Conservation (phyloP, 2,329 filamentous ascomycete species). For the Corniculantispora saksenae region DNA sequence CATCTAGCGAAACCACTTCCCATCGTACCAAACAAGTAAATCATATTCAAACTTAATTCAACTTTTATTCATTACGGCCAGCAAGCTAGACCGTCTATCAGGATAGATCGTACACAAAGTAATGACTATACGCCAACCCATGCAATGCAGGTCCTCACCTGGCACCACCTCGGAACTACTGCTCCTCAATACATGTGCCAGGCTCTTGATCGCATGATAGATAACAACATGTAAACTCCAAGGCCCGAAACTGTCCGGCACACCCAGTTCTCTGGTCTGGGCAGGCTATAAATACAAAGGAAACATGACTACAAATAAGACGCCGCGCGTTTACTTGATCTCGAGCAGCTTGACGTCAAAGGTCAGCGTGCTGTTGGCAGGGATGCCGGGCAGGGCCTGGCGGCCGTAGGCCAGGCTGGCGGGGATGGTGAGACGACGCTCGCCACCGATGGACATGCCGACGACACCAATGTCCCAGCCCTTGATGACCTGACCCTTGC, state of each 20-base stretch:
- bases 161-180: conserved; percentile 35
- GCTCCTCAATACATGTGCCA: conserved; percentile 37
- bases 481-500: conserved; percentile 94
- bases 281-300: conserved; percentile 23
- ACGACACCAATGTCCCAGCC: conserved; percentile 95
- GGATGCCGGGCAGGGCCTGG: conserved; percentile 80
- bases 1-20: no score
- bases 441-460: conserved; percentile 91
- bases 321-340: conserved; percentile 66
- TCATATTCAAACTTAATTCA: no score
- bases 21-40: neutral
- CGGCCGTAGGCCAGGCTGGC: conserved; percentile 86
- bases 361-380: conserved; percentile 83
- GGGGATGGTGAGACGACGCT: conserved; percentile 90
- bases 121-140: conserved; percentile 43
- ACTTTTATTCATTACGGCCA: conserved; percentile 15
- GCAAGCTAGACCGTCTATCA: conserved; percentile 3
- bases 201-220: conserved; percentile 44
- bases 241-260: conserved; percentile 23
- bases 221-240: conserved; percentile 33
- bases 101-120: conserved; percentile 30
- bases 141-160: conserved; percentile 52
- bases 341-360: conserved; percentile 89
- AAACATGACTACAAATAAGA: conserved; percentile 11
- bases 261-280: neutral